Base-by-base conservation (phyloP, 768 basidiomycete species). In the Panaeolus papilionaceus region DNA sequence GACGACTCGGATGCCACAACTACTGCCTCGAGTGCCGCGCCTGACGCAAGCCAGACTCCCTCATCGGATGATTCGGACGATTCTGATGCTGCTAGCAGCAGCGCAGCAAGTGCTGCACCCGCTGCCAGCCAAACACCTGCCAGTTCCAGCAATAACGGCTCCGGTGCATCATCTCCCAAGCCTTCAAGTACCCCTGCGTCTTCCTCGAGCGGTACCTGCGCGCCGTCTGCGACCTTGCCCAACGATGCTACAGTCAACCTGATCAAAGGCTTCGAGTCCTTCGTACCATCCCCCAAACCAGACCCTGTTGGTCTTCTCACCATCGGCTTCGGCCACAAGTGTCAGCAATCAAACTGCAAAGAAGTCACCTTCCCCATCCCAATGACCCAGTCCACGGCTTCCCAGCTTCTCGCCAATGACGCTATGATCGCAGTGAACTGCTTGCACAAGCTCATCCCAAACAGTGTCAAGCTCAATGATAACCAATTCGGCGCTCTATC, bases 401-500 rank as follows among this genome's bases (percentile, higher is more conserved):
- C 73, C 14, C 67, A 71, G 44, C 79, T 78, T 37, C 74, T 79
- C 33, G 69, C 72, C 62, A 65, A 63, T 54, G 80, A 81, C 68
- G 67, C 76, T 44, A 63, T 70, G 51, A 72, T 69, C 40, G 78
- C 76, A 68, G 75, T 75, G 0, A 72, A 66, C 42, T 81, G 79
- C 72, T 66, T 81, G 33, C 71, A 76, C 47, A 69, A 72, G 20
- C 64, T 73, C 37, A 72, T 80, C 68, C 71, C 71, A 69, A 69
- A 73, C 62, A 71, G 42, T 14, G 79, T 80, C 18, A 64, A 64
- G 23, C 71, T 81, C 61, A 81, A 78, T 49, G 80, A 77, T 54
- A 80, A 80, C 71, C 80, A 81, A 66, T 77, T 77, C 71, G 79
- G 78, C 26, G 79, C 80, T 9, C 67, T 81, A 38, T 71, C 75